phyloP scores from a whole-genome alignment of 768 basidiomycete species.

The Rhodotorula diobovata region DNA sequence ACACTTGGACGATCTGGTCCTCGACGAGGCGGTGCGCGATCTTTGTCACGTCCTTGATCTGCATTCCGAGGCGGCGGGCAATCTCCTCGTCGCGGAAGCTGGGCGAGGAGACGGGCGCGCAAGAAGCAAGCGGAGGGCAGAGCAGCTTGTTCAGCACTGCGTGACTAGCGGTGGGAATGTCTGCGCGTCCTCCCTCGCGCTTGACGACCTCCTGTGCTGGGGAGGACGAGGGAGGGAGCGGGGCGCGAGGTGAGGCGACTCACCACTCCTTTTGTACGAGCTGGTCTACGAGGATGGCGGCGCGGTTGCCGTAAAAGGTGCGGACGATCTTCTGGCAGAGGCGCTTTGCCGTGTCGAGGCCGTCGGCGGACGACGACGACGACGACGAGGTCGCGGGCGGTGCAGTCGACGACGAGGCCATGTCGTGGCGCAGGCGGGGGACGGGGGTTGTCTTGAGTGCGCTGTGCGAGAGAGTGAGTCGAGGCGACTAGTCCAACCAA shows the following conservation, averaged over 20 bases:
- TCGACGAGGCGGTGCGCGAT: conserved; percentile 74
- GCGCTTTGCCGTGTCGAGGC: conserved; percentile 72
- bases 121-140: conserved; percentile 14
- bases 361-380: conserved; percentile 50
- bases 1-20: conserved; percentile 75
- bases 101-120: not conserved
- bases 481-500: not conserved
- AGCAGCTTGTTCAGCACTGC: conserved; percentile 40
- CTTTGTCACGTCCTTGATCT: conserved; percentile 84
- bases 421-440: not conserved
- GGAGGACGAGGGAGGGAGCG: conserved; percentile 9
- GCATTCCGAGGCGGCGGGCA: conserved; percentile 81
- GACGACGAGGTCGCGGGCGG: not conserved
- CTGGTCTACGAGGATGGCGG: conserved; percentile 86
- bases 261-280: conserved; percentile 89
- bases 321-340: conserved; percentile 90
- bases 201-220: too few species aligned
- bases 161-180: too few species aligned
- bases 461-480: not conserved
- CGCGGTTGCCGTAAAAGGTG: conserved; percentile 90
- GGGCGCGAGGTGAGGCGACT: conserved; percentile 51
- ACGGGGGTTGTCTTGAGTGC: too few species aligned
- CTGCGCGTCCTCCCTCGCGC: too few species aligned
- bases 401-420: not conserved
- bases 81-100: conserved; percentile 92